These are phyloP conservation scores for Pelargonium fulgidum DNA, from an alignment of 441 rosid species.

Conservation along the genomic window DNA sequence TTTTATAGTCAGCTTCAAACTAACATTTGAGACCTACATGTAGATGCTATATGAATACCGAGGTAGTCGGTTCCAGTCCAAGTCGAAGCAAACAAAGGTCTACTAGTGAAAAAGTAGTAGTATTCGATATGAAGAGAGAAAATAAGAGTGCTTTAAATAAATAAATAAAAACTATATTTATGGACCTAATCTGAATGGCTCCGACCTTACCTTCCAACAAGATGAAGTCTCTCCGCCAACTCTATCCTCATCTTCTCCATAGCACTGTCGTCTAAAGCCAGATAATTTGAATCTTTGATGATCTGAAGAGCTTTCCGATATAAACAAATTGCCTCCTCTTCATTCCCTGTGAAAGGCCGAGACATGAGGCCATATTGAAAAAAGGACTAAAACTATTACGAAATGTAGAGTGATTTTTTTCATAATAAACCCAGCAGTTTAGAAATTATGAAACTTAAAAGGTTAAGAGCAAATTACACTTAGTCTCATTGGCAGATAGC, in stretches of 20 bases:
- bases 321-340: slow-evolving; percentile 53
- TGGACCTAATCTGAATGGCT: slow-evolving; percentile 8
- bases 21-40: no score
- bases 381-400: no score
- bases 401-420: no score
- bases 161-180: neutral
- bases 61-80: no score
- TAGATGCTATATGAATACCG: no score
- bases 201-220: slow-evolving; percentile 57
- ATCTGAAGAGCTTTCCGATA: slow-evolving; percentile 56
- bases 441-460: no score
- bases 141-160: slow-evolving; percentile 3
- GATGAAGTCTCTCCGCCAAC: slow-evolving; percentile 81
- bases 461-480: no score
- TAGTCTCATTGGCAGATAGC: no score
- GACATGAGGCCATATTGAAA: slow-evolving; percentile 5
- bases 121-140: neutral
- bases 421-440: no score
- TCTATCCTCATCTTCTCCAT: slow-evolving; percentile 80
- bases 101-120: no score
- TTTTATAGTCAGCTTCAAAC: no score
- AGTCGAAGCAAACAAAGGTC: no score
- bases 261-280: slow-evolving; percentile 47
- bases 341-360: slow-evolving; percentile 44
- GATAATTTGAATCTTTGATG: slow-evolving; percentile 53